phyloP scores from a whole-genome alignment of 805 yeast species.

The Candida maesae region DNA sequence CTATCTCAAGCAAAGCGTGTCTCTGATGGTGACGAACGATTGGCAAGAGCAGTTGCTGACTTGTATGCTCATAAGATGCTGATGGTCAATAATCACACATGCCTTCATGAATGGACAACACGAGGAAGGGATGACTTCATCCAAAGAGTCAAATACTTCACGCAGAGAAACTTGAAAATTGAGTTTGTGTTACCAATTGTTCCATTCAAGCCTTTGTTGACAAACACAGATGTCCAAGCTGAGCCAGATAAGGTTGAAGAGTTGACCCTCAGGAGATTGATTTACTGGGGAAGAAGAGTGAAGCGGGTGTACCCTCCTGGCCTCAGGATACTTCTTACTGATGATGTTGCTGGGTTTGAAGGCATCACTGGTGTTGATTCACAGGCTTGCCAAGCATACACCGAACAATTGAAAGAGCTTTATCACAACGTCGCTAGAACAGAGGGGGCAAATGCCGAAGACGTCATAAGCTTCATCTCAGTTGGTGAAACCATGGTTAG shows the following conservation, averaged over 20 bases:
- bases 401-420: slow-evolving; percentile 39
- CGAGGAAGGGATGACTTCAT: slow-evolving; percentile 43
- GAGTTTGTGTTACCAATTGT: slow-evolving; percentile 61
- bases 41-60: slow-evolving; percentile 34
- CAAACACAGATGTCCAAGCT: slow-evolving; percentile 44
- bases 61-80: slow-evolving; percentile 43
- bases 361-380: slow-evolving; percentile 64
- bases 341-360: slow-evolving; percentile 63
- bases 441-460: slow-evolving; percentile 28
- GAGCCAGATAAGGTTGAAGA: slow-evolving; percentile 55
- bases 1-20: slow-evolving; percentile 9
- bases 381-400: slow-evolving; percentile 45
- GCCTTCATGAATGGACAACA: slow-evolving; percentile 40
- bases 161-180: slow-evolving; percentile 42
- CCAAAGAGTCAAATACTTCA: slow-evolving; percentile 42
- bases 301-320: slow-evolving; percentile 50
- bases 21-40: slow-evolving; percentile 12
- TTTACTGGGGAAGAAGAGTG: slow-evolving; percentile 29
- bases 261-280: slow-evolving; percentile 36
- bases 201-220: slow-evolving; percentile 61
- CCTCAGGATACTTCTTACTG: slow-evolving; percentile 49
- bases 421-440: slow-evolving; percentile 29
- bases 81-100: too few species aligned
- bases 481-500: slow-evolving; percentile 37
- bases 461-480: slow-evolving; percentile 37